phyloP scores from a whole-genome alignment of 2,329 filamentous ascomycete species.

The Ceratocystis alfenasii region DNA sequence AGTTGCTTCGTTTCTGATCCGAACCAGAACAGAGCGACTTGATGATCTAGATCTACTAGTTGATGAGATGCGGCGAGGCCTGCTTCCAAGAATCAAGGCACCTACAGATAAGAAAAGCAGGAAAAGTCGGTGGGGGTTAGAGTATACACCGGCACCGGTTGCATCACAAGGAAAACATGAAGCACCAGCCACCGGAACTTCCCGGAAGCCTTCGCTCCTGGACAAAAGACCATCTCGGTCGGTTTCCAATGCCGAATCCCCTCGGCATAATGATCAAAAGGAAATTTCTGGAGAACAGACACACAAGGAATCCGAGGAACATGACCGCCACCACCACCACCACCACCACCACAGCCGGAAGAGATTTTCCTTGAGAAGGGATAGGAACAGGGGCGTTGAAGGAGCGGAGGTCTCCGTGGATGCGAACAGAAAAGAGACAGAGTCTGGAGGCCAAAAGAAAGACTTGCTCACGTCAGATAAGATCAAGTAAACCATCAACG shows the following conservation, averaged over 20 bases:
- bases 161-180: slow-evolving; percentile 1
- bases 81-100: slow-evolving; percentile 4
- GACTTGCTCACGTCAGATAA: slow-evolving; percentile 43
- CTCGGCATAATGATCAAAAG: background rate
- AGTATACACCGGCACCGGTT: background rate
- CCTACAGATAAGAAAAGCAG: slow-evolving; percentile 4
- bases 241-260: background rate
- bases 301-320: background rate
- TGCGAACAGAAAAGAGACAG: background rate
- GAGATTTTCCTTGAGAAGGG: slow-evolving; percentile 18
- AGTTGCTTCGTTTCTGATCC: slow-evolving; percentile 51
- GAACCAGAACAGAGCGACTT: slow-evolving; percentile 37
- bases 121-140: slow-evolving; percentile 12
- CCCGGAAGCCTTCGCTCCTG: background rate
- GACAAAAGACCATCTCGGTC: background rate
- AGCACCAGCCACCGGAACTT: background rate
- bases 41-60: slow-evolving; percentile 39
- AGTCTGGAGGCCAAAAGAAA: background rate
- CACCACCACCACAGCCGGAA: slow-evolving; percentile 6
- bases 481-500: slow-evolving; percentile 43
- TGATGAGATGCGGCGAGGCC: slow-evolving; percentile 27
- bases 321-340: background rate
- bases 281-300: background rate
- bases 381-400: slow-evolving; percentile 9
- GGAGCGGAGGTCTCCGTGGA: slow-evolving; percentile 1